These are phyloP conservation scores for Somion occarium DNA, from an alignment of 1,284 basidiomycete species.

Conservation along the genomic window DNA sequence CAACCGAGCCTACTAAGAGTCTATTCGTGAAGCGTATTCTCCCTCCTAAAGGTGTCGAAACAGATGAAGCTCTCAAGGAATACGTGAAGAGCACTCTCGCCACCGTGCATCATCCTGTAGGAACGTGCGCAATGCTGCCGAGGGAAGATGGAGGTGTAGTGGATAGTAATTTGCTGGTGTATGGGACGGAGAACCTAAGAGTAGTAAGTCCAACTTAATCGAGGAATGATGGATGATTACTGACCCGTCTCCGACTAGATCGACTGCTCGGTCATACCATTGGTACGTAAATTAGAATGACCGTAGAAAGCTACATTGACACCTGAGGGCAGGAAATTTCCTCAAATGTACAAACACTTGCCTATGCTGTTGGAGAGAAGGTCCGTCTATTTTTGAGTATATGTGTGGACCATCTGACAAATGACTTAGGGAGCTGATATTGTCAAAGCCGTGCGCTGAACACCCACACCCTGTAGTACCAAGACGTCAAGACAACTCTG, in stretches of 20 bases:
- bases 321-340: conserved; percentile 1
- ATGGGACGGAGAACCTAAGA: conserved; percentile 43
- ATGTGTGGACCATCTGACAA: neutral
- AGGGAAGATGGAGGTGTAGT: conserved; percentile 47
- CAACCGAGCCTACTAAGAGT: neutral
- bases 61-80: neutral
- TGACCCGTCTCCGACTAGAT: conserved; percentile 2
- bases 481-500: too few species aligned
- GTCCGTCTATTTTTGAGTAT: neutral
- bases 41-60: neutral
- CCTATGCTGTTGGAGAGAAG: conserved; percentile 5
- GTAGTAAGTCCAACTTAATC: too few species aligned
- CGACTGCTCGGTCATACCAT: conserved; percentile 1
- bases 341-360: conserved; percentile 4
- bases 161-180: conserved; percentile 40
- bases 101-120: conserved; percentile 21
- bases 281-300: neutral
- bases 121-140: conserved; percentile 48
- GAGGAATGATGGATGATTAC: too few species aligned
- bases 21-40: neutral
- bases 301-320: neutral
- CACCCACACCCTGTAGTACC: too few species aligned
- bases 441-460: conserved; percentile 1
- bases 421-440: conserved; percentile 1
- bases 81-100: conserved; percentile 3